phyloP scores from a whole-genome alignment of 2,329 filamentous ascomycete species.

The Hirsutella thompsonii region DNA sequence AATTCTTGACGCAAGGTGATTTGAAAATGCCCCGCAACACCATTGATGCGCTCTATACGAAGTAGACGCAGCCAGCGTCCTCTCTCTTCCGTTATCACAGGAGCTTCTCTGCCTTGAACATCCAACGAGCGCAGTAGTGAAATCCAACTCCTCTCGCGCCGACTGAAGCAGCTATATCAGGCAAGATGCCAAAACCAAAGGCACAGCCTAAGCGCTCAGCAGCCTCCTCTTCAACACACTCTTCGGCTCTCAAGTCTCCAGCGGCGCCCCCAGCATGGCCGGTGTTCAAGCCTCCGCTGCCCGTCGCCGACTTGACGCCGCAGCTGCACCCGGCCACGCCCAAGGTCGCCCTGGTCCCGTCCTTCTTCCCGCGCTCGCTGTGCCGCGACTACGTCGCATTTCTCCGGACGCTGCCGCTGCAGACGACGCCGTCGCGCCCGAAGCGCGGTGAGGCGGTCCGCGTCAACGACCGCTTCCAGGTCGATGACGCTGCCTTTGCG shows the following conservation, averaged over 20 bases:
- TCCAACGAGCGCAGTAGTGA: no score
- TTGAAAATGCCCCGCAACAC: no score
- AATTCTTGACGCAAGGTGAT: no score
- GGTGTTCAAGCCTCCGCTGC: conserved; percentile 53
- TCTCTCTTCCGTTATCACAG: no score
- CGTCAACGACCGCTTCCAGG: conserved; percentile 81
- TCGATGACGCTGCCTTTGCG: conserved; percentile 65
- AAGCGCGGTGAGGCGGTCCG: conserved; percentile 71
- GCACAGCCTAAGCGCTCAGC: conserved; percentile 9
- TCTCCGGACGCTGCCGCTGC: conserved; percentile 53
- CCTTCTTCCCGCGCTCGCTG: conserved; percentile 61
- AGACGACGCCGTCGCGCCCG: conserved; percentile 65
- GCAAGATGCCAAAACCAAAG: conserved; percentile 25
- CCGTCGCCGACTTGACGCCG: conserved; percentile 49
- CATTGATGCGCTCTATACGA: no score
- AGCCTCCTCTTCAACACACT: conserved; percentile 5
- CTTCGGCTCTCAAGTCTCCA: neutral
- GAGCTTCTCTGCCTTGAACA: no score
- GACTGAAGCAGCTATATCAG: no score
- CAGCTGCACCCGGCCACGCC: conserved; percentile 33
- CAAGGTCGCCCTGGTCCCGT: conserved; percentile 62
- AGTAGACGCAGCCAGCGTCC: no score
- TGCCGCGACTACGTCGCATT: conserved; percentile 69
- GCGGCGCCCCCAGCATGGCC: conserved; percentile 50
- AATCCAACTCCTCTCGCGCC: no score